Base-by-base conservation (phyloP, 345 rosid species). In the Viola odorata region DNA sequence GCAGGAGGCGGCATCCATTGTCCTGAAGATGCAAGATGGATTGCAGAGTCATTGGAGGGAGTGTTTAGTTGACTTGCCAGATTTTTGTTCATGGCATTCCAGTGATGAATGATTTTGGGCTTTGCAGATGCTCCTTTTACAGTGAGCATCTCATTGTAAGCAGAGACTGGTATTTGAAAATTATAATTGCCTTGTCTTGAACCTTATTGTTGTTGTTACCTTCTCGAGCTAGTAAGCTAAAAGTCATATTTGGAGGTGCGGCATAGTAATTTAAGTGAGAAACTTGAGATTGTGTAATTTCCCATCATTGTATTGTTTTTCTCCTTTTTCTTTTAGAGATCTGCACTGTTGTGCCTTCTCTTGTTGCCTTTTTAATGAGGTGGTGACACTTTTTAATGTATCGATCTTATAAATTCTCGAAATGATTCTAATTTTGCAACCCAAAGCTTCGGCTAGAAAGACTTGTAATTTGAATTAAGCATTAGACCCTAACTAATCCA, bases 1-100 rank as follows among this genome's bases (percentile, higher is more conserved):
- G 81, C 88, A 88, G 91, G 90, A 75, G 92, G 77, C 73, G 92
- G 66, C 96, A 88, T 72, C 92, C 91, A 4, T 57, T 82, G 66
- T 69, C 84, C 41, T 82, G 74, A 86, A 68, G 77, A 55, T 53
- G 69, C 62, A 73, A 65, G 40, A 63, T 56, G 65, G 66, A 60
- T 49, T 40, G 10, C 66, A 61, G 62, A 65, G 63, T 48, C 56
- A 66, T 76, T 42, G 61, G 68, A 45, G 38, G 54, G 57, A 12
- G 60, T 32, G 15, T 53, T 37, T 12, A 37, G 53, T 37, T 61
- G 57, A 55, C 64, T 53, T 49, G 81, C 70, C 67, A 41, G 75
- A 71, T 65, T 74, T 73, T 78, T 70, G 67, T 64, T 66, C 55
- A 67, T 53, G 63, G 63, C 70, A 60, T 66, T 59, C 53, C 47